A percentile compares a stretch with the other conserved stretches of the same genome.
These are phyloP conservation scores for Penicillium sp. DNA, from an alignment of 2,329 filamentous ascomycete species.

Conservation along the genomic window DNA sequence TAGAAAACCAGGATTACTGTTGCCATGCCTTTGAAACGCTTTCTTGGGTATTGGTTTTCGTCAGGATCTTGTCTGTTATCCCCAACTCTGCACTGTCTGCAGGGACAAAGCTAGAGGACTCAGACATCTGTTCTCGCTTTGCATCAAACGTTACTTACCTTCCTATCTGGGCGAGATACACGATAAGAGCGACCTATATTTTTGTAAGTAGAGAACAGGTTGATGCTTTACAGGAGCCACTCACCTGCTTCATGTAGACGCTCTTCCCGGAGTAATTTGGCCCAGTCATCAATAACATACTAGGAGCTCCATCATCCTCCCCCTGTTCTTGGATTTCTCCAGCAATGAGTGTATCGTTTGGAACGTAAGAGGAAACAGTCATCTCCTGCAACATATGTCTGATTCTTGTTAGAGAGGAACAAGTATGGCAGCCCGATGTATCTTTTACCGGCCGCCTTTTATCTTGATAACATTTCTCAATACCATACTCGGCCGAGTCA, in stretches of 20 bases:
- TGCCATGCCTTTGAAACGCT: constrained; percentile 57
- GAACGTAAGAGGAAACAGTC: constrained; percentile 74
- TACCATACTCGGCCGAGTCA: constrained; percentile 69
- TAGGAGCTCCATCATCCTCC: constrained; percentile 48
- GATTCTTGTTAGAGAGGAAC: constrained; percentile 10
- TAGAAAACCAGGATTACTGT: background rate
- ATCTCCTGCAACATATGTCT: constrained; percentile 84
- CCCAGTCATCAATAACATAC: constrained; percentile 79
- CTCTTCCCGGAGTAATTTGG: constrained; percentile 98
- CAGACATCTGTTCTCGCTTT: background rate
- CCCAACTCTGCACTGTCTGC: constrained; percentile 75
- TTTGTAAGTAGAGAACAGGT: background rate
- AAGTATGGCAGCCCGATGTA: background rate
- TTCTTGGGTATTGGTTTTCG: constrained; percentile 75
- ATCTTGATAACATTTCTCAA: constrained; percentile 71
- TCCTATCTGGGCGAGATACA: constrained; percentile 89
- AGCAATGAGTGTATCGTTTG: constrained; percentile 73
- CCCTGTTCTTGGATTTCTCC: constrained; percentile 50
- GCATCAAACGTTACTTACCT: constrained; percentile 34
- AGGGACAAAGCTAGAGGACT: constrained; percentile 70
- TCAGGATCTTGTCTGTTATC: constrained; percentile 88
- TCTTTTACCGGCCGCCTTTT: constrained; percentile 65
- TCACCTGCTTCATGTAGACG: constrained; percentile 81
- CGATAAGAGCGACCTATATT: constrained; percentile 70
- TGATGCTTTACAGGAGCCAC: background rate